phyloP scores from a whole-genome alignment of 2,329 filamentous ascomycete species.

The Paraphoma sp. region DNA sequence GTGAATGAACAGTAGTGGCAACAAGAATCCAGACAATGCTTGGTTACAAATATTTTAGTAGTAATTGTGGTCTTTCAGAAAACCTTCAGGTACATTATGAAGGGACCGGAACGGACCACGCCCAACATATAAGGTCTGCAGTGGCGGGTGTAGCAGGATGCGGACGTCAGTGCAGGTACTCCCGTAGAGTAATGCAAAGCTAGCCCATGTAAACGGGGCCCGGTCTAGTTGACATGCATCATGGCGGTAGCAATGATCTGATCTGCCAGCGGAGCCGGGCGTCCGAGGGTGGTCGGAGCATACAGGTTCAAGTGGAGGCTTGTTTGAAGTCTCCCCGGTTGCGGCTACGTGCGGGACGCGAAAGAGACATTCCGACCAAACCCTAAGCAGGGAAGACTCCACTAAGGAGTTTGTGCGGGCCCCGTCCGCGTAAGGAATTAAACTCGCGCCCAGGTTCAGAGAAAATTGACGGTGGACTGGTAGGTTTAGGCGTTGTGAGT shows the following conservation, averaged over 20 bases:
- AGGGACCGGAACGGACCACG: conserved; percentile 25
- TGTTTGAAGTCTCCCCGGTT: conserved; percentile 31
- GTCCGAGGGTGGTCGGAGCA: conserved; percentile 27
- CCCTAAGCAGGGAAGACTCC: conserved; percentile 23
- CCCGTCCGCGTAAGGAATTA: conserved; percentile 19
- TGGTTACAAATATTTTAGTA: not conserved
- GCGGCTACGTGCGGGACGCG: conserved; percentile 24
- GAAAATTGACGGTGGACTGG: conserved; percentile 13
- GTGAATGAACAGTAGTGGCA: conserved; percentile 4
- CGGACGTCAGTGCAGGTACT: conserved; percentile 31
- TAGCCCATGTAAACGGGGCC: conserved; percentile 19
- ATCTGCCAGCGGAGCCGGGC: conserved; percentile 22
- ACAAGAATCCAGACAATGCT: not conserved
- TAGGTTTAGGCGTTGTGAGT: conserved; percentile 9
- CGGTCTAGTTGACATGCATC: conserved; percentile 26
- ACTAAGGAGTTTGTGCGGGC: conserved; percentile 34
- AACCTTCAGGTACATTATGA: conserved; percentile 16
- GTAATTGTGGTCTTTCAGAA: conserved; percentile 9
- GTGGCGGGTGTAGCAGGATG: not conserved
- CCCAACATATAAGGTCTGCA: conserved; percentile 13
- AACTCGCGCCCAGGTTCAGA: conserved; percentile 12
- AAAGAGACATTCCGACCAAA: conserved; percentile 16
- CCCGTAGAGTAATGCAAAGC: conserved; percentile 22
- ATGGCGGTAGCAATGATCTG: conserved; percentile 22
- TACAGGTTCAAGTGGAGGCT: conserved; percentile 26